Percentiles rank a stretch among this genome's conserved stretches.
phyloP scores from a whole-genome alignment of 2,329 filamentous ascomycete species.

The Tolypocladium pustulatum region DNA sequence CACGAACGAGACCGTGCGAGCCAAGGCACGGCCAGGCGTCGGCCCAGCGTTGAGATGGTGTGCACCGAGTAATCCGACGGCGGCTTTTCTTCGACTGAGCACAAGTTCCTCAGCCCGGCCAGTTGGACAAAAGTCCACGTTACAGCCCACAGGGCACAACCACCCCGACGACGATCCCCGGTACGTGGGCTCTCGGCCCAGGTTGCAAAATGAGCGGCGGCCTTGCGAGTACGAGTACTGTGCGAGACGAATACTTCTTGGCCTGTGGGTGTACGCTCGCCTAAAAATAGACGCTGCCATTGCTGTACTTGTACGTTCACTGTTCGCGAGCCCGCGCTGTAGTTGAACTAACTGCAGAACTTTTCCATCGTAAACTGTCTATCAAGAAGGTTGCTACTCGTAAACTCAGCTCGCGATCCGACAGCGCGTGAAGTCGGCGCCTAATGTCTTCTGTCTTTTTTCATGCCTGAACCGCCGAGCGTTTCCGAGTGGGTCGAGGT shows the following conservation, averaged over 20 bases:
- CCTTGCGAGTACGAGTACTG: neutral
- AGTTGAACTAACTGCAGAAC: neutral
- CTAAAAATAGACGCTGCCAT: conserved; percentile 1
- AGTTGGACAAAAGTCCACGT: conserved; percentile 1
- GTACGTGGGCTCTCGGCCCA: neutral
- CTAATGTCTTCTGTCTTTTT: neutral
- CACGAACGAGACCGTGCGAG: neutral
- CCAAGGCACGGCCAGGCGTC: neutral
- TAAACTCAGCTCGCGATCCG: neutral
- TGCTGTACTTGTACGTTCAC: neutral
- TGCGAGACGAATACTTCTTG: neutral
- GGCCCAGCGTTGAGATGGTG: neutral
- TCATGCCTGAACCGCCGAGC: neutral
- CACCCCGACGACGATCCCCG: conserved; percentile 1
- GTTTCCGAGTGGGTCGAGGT: neutral
- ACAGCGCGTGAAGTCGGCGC: neutral
- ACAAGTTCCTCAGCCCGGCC: neutral
- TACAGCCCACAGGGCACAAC: neutral
- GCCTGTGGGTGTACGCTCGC: neutral
- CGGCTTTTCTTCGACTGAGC: neutral
- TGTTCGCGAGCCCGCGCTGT: neutral
- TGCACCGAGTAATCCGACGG: neutral
- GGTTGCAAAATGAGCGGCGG: neutral
- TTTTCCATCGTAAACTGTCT: neutral
- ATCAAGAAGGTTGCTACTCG: neutral